Conservation (phyloP, 352 stramenopile genomes). For the Globisporangium irregulare region DNA sequence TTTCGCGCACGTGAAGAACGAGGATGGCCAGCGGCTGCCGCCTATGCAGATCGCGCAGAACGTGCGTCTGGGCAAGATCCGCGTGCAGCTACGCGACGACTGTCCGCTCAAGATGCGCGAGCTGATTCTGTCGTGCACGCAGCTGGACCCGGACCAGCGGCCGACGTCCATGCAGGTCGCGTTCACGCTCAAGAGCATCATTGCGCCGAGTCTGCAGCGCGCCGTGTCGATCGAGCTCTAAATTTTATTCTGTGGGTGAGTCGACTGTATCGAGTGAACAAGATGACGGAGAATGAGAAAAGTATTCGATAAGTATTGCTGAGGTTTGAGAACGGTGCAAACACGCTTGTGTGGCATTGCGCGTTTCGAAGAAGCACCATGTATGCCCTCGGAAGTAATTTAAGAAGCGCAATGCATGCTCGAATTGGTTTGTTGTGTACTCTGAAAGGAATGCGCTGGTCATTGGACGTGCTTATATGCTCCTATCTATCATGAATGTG, state of each 20-base stretch:
- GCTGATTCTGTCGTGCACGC: conserved; percentile 53
- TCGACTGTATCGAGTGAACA: too few species aligned
- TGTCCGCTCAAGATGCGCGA: conserved; percentile 54
- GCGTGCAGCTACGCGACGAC: conserved; percentile 48
- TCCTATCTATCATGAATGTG: too few species aligned
- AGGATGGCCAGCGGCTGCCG: conserved; percentile 47
- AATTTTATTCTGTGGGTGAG: background rate
- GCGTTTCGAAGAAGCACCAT: too few species aligned
- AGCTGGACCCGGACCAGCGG: conserved; percentile 56
- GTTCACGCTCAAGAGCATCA: conserved; percentile 74
- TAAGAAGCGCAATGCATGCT: too few species aligned
- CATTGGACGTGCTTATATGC: too few species aligned
- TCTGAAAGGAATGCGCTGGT: too few species aligned
- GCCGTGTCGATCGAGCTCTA: conserved; percentile 17
- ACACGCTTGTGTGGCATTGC: too few species aligned
- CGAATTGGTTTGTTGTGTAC: too few species aligned
- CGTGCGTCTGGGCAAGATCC: conserved; percentile 51
- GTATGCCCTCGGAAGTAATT: too few species aligned
- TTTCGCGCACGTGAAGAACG: conserved; percentile 48
- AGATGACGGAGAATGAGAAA: too few species aligned
- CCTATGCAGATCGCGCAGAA: conserved; percentile 72
- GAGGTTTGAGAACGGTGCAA: too few species aligned
- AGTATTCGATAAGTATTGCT: too few species aligned
- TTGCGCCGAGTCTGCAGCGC: conserved; percentile 42
- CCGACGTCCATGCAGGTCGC: conserved; percentile 71